Evolutionary conservation across 495 filamentous ascomycete species (phyloP).

Genomic region (Podospora didyma): DNA sequence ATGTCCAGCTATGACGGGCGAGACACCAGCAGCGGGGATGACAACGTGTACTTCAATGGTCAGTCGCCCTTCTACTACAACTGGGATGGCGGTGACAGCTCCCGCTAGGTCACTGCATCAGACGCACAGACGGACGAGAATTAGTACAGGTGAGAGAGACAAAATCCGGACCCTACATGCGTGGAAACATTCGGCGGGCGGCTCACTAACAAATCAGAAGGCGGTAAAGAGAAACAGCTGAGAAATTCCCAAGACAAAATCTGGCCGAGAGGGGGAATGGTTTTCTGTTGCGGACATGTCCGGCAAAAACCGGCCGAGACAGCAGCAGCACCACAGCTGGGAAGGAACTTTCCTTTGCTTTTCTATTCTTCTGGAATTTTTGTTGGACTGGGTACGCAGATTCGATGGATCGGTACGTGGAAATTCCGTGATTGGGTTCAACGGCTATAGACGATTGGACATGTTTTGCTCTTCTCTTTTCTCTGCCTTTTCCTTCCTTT

Average conservation of each 20-base stretch:
- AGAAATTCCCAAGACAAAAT: background rate
- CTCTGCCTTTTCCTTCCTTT: conserved; percentile 1
- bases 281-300: background rate
- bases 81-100: background rate
- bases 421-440: no score
- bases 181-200: background rate
- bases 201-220: background rate
- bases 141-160: background rate
- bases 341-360: background rate
- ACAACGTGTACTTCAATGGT: background rate
- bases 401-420: no score
- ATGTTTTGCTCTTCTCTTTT: background rate
- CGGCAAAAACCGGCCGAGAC: background rate
- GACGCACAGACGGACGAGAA: no score
- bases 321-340: background rate
- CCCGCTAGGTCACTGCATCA: background rate
- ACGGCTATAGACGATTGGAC: no score
- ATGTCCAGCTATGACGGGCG: conserved; percentile 2
- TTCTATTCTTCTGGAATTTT: background rate
- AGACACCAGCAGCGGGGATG: conserved; percentile 9
- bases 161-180: no score
- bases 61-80: background rate
- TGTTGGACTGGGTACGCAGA: background rate
- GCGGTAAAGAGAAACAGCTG: background rate
- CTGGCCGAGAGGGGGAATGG: conserved; percentile 8